phyloP scores from a whole-genome alignment of 1,139 yeast species.

The Hyphopichia fennica region DNA sequence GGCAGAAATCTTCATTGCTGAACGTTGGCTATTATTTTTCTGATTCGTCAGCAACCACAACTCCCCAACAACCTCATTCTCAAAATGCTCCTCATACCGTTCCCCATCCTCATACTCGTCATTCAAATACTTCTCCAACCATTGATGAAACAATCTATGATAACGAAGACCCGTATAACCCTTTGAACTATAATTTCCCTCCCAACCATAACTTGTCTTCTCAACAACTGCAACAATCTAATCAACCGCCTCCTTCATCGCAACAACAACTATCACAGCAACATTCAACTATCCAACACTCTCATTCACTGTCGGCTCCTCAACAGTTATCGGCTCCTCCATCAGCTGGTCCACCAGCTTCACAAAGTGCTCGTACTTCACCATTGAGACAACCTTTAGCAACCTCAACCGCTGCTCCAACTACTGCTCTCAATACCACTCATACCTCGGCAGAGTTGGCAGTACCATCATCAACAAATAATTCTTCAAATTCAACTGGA shows the following conservation, averaged over 20 bases:
- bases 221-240: not conserved
- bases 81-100: conserved; percentile 4
- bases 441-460: not conserved
- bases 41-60: conserved; percentile 6
- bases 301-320: conserved; percentile 1
- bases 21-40: conserved; percentile 32
- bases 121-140: conserved; percentile 5
- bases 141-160: conserved; percentile 6
- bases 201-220: conserved; percentile 1
- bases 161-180: conserved; percentile 6
- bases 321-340: conserved; percentile 1
- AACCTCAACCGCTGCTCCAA: conserved; percentile 1
- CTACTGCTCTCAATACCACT: conserved; percentile 1
- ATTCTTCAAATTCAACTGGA: not conserved
- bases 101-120: conserved; percentile 2
- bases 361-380: conserved; percentile 7
- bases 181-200: conserved; percentile 9
- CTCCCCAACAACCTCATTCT: conserved; percentile 6
- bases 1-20: conserved; percentile 44
- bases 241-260: not conserved
- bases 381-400: conserved; percentile 6
- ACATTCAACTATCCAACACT: not conserved
- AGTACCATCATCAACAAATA: not conserved
- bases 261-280: not conserved
- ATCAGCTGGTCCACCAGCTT: not conserved